Evolutionary conservation across 495 filamentous ascomycete species (phyloP).

Genomic region (Oidiodendron maius): DNA sequence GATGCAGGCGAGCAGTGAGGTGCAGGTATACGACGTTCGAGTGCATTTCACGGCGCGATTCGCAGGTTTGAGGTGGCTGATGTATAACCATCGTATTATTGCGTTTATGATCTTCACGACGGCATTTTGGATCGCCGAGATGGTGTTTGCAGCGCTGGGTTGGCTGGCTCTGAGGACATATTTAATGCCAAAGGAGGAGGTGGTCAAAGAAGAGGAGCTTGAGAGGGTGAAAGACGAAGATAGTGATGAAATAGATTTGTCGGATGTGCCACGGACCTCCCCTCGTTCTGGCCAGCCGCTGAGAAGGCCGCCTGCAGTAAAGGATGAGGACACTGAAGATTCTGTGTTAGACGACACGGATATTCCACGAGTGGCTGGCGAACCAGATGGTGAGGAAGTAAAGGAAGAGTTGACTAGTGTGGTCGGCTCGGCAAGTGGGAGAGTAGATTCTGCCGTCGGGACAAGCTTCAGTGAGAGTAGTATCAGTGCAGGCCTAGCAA

Average conservation of each 20-base stretch:
- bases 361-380: constrained; percentile 21
- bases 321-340: constrained; percentile 25
- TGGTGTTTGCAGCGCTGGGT: constrained; percentile 51
- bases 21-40: constrained; percentile 68
- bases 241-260: constrained; percentile 28
- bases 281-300: constrained; percentile 47
- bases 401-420: constrained; percentile 17
- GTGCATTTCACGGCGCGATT: constrained; percentile 68
- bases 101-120: constrained; percentile 60
- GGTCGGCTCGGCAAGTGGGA: constrained; percentile 11
- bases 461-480: constrained; percentile 37
- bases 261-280: constrained; percentile 44
- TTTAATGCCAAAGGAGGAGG: constrained; percentile 12
- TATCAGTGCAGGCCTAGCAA: constrained; percentile 12
- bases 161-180: constrained; percentile 49
- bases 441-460: constrained; percentile 39
- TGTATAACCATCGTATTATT: constrained; percentile 72
- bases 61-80: constrained; percentile 71
- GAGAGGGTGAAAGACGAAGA: constrained; percentile 19
- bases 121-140: constrained; percentile 68
- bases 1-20: constrained; percentile 54
- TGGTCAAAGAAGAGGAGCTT: constrained; percentile 5
- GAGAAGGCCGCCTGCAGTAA: constrained; percentile 27
- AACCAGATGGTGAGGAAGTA: constrained; percentile 34
- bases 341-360: constrained; percentile 24